Base-by-base conservation (phyloP, 345 rosid genomes). In the Euphorbia lathyris region DNA sequence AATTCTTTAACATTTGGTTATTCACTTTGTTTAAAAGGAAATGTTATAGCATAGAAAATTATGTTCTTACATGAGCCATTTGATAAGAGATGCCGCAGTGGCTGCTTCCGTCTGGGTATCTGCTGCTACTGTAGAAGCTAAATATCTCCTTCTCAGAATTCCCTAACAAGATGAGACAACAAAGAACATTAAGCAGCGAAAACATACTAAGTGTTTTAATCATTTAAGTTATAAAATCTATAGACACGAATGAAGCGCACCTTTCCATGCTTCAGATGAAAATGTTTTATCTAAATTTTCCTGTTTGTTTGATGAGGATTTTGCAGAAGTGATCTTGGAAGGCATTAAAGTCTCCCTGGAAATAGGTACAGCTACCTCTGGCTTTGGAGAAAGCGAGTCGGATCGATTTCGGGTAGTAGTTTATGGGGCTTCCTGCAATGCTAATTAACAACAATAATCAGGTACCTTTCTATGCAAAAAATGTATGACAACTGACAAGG, bases 61-160 rank as follows among this genome's bases (percentile, higher is more conserved):
- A 19, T 58, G 30, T 17, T 53, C 80, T 72, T 77, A 71, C 98
- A 82, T 85, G 74, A 94, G 79, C 81, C 96, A 88, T 72, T 84
- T 87, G 82, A 87, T 76, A 66, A 94, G 80, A 56, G 79, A 71
- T 62, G 89, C 74, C 63, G 95, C 88, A 65, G 73, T 75, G 10
- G 86, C 76, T 80, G 92, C 97, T 77, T 90, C 95, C 75, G 77
- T 82, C 74, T 94, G 95, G 57, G 86, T 93, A 69, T 91, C 97
- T 82, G 85, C 84, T 43, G 89, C 93, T 48, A 94, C 82, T 63
- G 75, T 58, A 67, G 86, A 76, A 74, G 97, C 90, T 66, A 91
- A 53, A 70, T 85, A 82, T 81, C 89, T 86, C 84, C 93, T 87
- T 57, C 88, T 83, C 53, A 88, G 77, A 74, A 94, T 76, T 71